Percentiles rank a stretch among this genome's conserved stretches.
These are phyloP conservation scores for Lagenidium giganteum DNA, from an alignment of 352 stramenopile species.

Conservation along the genomic window DNA sequence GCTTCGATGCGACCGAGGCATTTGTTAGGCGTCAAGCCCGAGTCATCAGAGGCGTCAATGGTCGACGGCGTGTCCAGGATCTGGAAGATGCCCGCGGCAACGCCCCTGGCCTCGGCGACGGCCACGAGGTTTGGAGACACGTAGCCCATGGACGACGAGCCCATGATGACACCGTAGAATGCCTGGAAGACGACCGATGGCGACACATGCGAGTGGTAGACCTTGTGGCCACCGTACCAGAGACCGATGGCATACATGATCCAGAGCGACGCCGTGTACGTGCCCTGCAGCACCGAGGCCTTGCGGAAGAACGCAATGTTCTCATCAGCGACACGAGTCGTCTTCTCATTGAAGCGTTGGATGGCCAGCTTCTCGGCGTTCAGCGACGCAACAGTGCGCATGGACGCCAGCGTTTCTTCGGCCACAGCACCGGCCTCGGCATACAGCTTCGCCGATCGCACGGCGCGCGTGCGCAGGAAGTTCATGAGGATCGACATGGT, in stretches of 20 bases:
- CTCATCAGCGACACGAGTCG: not conserved
- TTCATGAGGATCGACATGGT: not conserved
- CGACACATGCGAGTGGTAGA: no score
- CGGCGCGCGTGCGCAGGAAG: not conserved
- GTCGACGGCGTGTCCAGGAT: no score
- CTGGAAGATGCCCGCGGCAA: no score
- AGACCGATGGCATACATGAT: not conserved
- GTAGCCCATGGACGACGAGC: no score
- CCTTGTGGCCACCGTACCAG: not conserved
- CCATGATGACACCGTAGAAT: no score
- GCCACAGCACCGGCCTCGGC: no score
- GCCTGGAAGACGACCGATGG: no score
- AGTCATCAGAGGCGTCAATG: no score
- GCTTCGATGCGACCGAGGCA: no score
- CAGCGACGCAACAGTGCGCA: not conserved
- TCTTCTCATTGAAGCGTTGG: not conserved
- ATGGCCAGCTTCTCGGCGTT: not conserved
- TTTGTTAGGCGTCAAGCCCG: no score
- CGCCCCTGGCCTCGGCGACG: no score
- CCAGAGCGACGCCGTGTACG: not conserved
- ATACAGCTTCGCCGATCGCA: not conserved
- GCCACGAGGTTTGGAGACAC: no score
- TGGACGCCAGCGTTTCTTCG: not conserved
- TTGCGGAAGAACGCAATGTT: not conserved
- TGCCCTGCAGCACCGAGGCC: not conserved